phyloP scores from a whole-genome alignment of 2,329 filamentous ascomycete genomes.

The Fusarium sulawesiense region DNA sequence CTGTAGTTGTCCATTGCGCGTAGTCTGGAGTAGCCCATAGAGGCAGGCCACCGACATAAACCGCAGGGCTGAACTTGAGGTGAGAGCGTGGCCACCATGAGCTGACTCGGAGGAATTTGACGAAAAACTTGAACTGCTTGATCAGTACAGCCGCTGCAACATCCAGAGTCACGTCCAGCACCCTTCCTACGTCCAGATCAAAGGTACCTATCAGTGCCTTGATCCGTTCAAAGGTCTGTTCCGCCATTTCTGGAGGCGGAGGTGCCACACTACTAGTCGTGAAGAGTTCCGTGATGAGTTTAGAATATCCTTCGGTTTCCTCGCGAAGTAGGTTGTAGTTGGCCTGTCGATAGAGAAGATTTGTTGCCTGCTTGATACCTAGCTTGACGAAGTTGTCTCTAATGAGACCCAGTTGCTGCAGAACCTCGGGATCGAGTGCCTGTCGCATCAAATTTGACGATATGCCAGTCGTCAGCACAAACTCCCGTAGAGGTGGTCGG shows the following conservation, averaged over 20 bases:
- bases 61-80: conserved; percentile 54
- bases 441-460: conserved; percentile 79
- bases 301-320: conserved; percentile 96
- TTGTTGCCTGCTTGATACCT: conserved; percentile 90
- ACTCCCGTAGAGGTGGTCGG: conserved; percentile 67
- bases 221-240: conserved; percentile 88
- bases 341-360: conserved; percentile 91
- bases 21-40: conserved; percentile 84
- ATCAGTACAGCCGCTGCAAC: conserved; percentile 94
- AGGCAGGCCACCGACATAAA: conserved; percentile 76
- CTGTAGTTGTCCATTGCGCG: conserved; percentile 69
- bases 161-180: conserved; percentile 93
- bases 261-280: conserved; percentile 82
- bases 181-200: conserved; percentile 93
- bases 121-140: conserved; percentile 92
- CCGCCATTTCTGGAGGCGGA: conserved; percentile 79
- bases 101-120: conserved; percentile 89
- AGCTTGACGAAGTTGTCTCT: conserved; percentile 86
- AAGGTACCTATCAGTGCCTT: conserved; percentile 97
- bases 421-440: conserved; percentile 81
- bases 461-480: conserved; percentile 79
- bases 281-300: conserved; percentile 95
- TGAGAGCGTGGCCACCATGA: conserved; percentile 92
- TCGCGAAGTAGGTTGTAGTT: conserved; percentile 97
- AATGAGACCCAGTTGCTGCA: conserved; percentile 82